A percentile compares a stretch with the other conserved stretches of the same genome.
These are phyloP conservation scores for Babesia bovis DNA, from an alignment of 169 alveolate species.

Conservation along the genomic window DNA sequence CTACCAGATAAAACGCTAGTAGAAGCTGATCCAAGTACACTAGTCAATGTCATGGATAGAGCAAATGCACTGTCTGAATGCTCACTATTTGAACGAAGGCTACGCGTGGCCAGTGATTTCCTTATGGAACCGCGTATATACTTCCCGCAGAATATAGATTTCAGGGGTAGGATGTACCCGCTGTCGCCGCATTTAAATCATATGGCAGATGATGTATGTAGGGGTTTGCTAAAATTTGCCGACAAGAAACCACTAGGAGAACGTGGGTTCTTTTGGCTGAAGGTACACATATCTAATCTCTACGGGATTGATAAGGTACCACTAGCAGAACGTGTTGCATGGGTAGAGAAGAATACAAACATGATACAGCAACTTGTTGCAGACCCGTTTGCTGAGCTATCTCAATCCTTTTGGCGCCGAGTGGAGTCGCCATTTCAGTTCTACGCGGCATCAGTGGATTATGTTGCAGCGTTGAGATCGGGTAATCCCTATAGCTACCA, in stretches of 20 bases:
- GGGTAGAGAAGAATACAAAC: slow-evolving; percentile 80
- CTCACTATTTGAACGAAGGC: slow-evolving; percentile 71
- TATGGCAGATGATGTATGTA: slow-evolving; percentile 92
- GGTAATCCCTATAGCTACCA: slow-evolving; percentile 82
- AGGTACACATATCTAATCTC: slow-evolving; percentile 89
- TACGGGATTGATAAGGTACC: slow-evolving; percentile 91
- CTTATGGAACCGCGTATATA: slow-evolving; percentile 81
- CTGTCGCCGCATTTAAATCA: slow-evolving; percentile 93
- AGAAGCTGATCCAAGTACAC: slow-evolving; percentile 1
- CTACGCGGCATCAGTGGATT: slow-evolving; percentile 87
- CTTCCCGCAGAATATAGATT: slow-evolving; percentile 96
- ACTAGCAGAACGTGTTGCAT: slow-evolving; percentile 80
- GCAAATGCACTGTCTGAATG: slow-evolving; percentile 69
- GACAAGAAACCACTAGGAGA: slow-evolving; percentile 88
- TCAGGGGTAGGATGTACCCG: slow-evolving; percentile 97
- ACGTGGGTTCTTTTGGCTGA: slow-evolving; percentile 93
- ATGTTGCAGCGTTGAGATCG: slow-evolving; percentile 78
- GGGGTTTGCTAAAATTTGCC: slow-evolving; percentile 91
- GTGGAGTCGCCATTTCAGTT: slow-evolving; percentile 96
- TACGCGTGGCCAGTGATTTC: slow-evolving; percentile 86
- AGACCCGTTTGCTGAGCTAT: slow-evolving; percentile 80
- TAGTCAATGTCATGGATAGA: slow-evolving; percentile 45
- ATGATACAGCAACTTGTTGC: slow-evolving; percentile 69
- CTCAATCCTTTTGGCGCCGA: slow-evolving; percentile 80
- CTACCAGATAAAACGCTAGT: slow-evolving; percentile 37